Conservation (phyloP, 2,329 filamentous ascomycete species). For the Claviceps humidiphila region DNA sequence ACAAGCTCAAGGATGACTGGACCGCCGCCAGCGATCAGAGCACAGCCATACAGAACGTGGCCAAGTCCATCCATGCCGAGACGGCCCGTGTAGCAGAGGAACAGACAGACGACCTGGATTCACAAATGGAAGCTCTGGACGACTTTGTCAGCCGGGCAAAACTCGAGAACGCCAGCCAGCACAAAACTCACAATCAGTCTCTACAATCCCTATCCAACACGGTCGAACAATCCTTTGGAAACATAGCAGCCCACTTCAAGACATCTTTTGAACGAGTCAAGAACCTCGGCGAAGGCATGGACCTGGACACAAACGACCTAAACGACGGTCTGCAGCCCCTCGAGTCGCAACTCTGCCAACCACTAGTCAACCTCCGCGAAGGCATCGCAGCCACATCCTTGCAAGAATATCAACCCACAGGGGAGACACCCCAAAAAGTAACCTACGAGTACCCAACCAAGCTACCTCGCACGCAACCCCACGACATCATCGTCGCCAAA, state of each 20-base stretch:
- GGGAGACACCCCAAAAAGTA: constrained; percentile 69
- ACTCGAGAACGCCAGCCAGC: constrained; percentile 66
- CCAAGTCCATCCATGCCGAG: constrained; percentile 78
- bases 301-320: constrained; percentile 43
- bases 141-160: constrained; percentile 78
- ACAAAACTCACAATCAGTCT: constrained; percentile 53
- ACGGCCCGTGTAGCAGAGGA: constrained; percentile 81
- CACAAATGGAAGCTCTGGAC: constrained; percentile 82
- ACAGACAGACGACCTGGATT: constrained; percentile 74
- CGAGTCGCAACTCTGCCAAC: constrained; percentile 45
- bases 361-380: constrained; percentile 57
- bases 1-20: constrained; percentile 77
- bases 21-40: constrained; percentile 66
- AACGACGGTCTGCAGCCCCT: constrained; percentile 50
- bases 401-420: constrained; percentile 73
- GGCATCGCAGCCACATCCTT: constrained; percentile 52
- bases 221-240: constrained; percentile 60
- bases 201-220: constrained; percentile 52
- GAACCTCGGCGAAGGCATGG: constrained; percentile 55
- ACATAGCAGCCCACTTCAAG: constrained; percentile 56
- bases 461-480: constrained; percentile 57
- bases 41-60: constrained; percentile 68
- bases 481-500: constrained; percentile 30
- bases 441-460: constrained; percentile 69
- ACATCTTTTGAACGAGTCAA: constrained; percentile 55